These are phyloP conservation scores for Biscogniauxia sp. DNA, from an alignment of 2,329 filamentous ascomycete genomes.

Conservation along the genomic window DNA sequence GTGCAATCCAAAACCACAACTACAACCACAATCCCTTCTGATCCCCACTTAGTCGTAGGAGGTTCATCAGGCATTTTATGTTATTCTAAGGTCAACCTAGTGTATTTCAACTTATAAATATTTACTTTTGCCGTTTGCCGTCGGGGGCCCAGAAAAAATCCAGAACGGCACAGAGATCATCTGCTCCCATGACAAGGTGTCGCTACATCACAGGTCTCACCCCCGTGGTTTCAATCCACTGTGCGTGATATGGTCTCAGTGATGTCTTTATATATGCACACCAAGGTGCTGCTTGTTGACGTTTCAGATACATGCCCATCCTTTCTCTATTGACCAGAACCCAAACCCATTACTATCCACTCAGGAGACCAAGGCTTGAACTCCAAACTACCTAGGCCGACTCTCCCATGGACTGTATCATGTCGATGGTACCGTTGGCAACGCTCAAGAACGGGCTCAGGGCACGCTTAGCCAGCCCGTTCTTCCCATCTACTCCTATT, in stretches of 20 bases:
- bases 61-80: too few species aligned
- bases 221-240: background rate
- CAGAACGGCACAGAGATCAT: background rate
- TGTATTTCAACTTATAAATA: too few species aligned
- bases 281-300: too few species aligned
- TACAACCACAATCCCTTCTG: too few species aligned
- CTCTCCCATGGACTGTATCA: conserved; percentile 8
- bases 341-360: too few species aligned
- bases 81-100: too few species aligned
- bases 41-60: too few species aligned
- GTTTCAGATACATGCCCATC: background rate
- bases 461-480: background rate
- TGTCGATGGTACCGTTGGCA: conserved; percentile 3
- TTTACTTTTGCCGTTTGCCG: too few species aligned
- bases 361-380: too few species aligned
- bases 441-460: conserved; percentile 4
- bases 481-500: background rate
- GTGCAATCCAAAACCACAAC: too few species aligned
- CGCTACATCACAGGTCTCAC: background rate
- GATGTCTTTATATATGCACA: background rate
- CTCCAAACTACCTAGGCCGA: conserved; percentile 1
- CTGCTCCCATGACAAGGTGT: background rate
- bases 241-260: background rate
- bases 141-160: too few species aligned
- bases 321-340: too few species aligned